Evolutionary conservation across 2,329 filamentous ascomycete species (phyloP).

Genomic region (Myriosclerotinia scirpicola): DNA sequence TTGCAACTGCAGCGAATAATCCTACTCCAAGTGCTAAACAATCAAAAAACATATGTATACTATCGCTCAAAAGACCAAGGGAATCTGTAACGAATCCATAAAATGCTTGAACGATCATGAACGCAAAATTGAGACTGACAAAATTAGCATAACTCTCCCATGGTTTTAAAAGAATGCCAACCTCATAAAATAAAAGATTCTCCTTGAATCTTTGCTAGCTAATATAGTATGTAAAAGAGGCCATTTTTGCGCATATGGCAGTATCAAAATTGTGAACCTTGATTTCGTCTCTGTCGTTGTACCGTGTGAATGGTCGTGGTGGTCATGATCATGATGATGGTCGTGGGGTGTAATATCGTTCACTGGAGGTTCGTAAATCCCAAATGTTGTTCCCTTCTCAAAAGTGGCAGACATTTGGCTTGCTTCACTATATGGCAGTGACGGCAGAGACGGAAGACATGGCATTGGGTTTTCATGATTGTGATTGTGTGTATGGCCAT

Average conservation of each 20-base stretch:
- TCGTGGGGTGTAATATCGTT: constrained; percentile 30
- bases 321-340: constrained; percentile 32
- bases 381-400: constrained; percentile 26
- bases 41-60: constrained; percentile 99
- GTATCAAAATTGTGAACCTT: constrained; percentile 67
- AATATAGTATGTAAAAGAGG: constrained; percentile 84
- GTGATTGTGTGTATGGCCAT: constrained; percentile 22
- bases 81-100: constrained; percentile 95
- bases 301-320: constrained; percentile 35
- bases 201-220: constrained; percentile 85
- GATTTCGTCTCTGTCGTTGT: constrained; percentile 53
- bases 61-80: constrained; percentile 91
- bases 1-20: constrained; percentile 87
- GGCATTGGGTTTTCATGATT: constrained; percentile 24
- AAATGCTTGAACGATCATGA: constrained; percentile 92
- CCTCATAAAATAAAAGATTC: constrained; percentile 97
- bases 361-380: constrained; percentile 31
- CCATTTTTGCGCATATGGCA: constrained; percentile 67
- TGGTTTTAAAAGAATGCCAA: constrained; percentile 46
- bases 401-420: constrained; percentile 27
- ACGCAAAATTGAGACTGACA: constrained; percentile 80
- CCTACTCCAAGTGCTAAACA: constrained; percentile 90
- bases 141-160: constrained; percentile 26
- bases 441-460: constrained; percentile 31
- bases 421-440: constrained; percentile 32